Evolutionary conservation across 2,329 filamentous ascomycete species (phyloP).

Genomic region (Xylaria sp.): DNA sequence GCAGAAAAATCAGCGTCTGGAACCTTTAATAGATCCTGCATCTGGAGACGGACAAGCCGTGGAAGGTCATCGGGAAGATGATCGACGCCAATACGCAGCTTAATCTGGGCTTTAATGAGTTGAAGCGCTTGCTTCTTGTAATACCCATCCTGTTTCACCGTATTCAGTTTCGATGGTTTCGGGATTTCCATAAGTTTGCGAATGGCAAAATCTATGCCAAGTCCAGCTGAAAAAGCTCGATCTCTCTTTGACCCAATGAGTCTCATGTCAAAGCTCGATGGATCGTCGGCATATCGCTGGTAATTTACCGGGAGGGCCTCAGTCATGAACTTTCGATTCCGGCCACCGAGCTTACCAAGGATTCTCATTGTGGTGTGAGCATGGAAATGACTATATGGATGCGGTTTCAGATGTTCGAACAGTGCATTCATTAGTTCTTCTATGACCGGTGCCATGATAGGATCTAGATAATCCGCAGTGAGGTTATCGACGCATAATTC

Average conservation of each 20-base stretch:
- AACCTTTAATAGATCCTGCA: slow-evolving; percentile 83
- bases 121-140: slow-evolving; percentile 95
- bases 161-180: slow-evolving; percentile 63
- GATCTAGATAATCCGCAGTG: slow-evolving; percentile 96
- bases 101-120: slow-evolving; percentile 87
- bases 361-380: slow-evolving; percentile 98
- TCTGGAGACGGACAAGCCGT: slow-evolving; percentile 85
- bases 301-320: slow-evolving; percentile 86
- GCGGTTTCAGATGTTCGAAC: slow-evolving; percentile 93
- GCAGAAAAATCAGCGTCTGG: slow-evolving; percentile 75
- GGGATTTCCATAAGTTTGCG: slow-evolving; percentile 85
- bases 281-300: slow-evolving; percentile 87
- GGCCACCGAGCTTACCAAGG: slow-evolving; percentile 92
- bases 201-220: slow-evolving; percentile 90
- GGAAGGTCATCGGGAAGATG: slow-evolving; percentile 89
- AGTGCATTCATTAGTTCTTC: slow-evolving; percentile 98
- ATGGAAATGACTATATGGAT: slow-evolving; percentile 96
- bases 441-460: slow-evolving; percentile 99
- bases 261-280: slow-evolving; percentile 86
- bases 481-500: slow-evolving; percentile 98
- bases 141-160: slow-evolving; percentile 74
- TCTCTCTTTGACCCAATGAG: slow-evolving; percentile 91
- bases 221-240: slow-evolving; percentile 84
- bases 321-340: slow-evolving; percentile 95
- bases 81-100: slow-evolving; percentile 89